Conservation (phyloP, 129 eudicot species). For the Centrapalus pauciflorus region DNA sequence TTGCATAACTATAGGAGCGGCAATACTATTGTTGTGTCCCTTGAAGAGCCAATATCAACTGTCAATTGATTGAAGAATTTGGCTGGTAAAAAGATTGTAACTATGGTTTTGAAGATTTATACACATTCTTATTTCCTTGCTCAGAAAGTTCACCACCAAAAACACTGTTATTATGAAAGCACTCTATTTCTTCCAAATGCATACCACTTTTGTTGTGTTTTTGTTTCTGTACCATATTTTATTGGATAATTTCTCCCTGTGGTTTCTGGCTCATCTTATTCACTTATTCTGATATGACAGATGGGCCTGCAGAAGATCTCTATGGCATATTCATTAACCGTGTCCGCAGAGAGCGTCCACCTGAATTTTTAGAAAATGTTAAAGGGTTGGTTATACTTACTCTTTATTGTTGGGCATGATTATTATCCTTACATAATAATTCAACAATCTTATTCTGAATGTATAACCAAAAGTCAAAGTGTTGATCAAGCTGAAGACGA, state of each 20-base stretch:
- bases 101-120: no score
- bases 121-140: neutral
- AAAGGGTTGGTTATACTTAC: conserved; percentile 70
- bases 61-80: no score
- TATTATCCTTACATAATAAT: neutral
- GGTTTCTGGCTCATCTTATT: neutral
- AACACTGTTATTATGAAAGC: neutral
- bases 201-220: neutral
- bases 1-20: neutral
- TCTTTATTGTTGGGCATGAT: neutral
- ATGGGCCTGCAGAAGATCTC: conserved; percentile 99
- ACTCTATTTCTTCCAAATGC: neutral
- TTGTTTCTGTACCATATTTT: neutral
- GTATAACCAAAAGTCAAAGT: neutral
- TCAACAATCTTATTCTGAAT: neutral
- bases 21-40: no score
- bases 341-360: conserved; percentile 96
- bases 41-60: no score
- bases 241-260: neutral
- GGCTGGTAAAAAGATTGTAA: no score
- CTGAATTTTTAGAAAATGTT: conserved; percentile 72
- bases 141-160: neutral
- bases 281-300: conserved; percentile 34
- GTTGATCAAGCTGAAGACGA: neutral
- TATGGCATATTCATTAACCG: conserved; percentile 91